phyloP scores from a whole-genome alignment of 805 yeast genomes.

The Candida awuae region DNA sequence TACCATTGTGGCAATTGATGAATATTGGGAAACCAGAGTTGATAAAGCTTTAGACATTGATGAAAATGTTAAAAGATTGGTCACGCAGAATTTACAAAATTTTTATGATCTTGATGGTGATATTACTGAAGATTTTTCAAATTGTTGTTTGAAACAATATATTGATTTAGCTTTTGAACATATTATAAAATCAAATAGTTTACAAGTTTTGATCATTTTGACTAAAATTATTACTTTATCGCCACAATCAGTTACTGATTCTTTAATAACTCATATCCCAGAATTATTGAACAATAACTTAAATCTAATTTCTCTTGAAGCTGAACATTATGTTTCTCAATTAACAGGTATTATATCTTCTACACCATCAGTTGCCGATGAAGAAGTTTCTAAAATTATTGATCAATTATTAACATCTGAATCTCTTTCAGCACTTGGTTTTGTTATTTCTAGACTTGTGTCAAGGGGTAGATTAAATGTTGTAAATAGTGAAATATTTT shows the following conservation, averaged over 20 bases:
- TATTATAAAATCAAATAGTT: conserved; percentile 6
- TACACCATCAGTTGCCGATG: conserved; percentile 27
- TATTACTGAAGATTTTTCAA: conserved; percentile 1
- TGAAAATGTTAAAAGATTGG: conserved; percentile 34
- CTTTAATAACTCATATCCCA: conserved; percentile 11
- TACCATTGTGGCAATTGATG: conserved; percentile 59
- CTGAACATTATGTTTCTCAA: conserved; percentile 17
- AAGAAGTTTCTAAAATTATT: conserved; percentile 6
- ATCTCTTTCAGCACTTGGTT: conserved; percentile 33
- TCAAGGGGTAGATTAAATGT: conserved; percentile 26
- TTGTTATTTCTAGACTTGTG: conserved; percentile 38
- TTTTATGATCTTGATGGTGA: conserved; percentile 16
- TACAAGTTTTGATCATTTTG: conserved; percentile 12
- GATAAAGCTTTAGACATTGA: conserved; percentile 66
- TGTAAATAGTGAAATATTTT: conserved; percentile 12
- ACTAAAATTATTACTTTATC: conserved; percentile 24
- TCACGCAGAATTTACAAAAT: conserved; percentile 16
- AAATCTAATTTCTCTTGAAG: conserved; percentile 21
- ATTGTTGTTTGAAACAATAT: conserved; percentile 17
- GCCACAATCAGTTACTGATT: conserved; percentile 12
- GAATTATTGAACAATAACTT: conserved; percentile 12
- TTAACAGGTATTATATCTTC: conserved; percentile 28
- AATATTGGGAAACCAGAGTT: conserved; percentile 63
- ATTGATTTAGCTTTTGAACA: conserved; percentile 30
- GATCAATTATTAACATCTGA: conserved; percentile 4